phyloP scores from a whole-genome alignment of 176 grass and related monocot species.

The Oryza brachyantha region DNA sequence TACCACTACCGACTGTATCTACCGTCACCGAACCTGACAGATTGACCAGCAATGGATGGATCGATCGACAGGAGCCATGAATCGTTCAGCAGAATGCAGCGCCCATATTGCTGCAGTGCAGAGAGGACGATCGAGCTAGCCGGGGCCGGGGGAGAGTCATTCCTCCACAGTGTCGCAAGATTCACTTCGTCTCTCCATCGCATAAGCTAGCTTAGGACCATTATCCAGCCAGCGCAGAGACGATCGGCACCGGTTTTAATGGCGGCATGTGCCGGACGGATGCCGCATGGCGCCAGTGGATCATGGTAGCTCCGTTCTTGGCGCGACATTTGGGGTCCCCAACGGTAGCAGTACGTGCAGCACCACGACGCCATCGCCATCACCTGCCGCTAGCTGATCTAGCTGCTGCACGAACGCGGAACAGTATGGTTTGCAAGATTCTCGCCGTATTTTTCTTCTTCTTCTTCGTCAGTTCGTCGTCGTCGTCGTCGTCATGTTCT shows the following conservation, averaged over 20 bases:
- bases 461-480: background rate
- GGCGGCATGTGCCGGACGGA: background rate
- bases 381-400: too few species aligned
- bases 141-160: too few species aligned
- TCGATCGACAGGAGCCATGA: background rate
- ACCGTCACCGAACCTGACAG: background rate
- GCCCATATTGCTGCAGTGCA: too few species aligned
- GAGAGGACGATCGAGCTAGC: too few species aligned
- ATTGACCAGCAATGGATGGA: background rate
- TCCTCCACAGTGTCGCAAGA: background rate
- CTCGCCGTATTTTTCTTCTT: background rate
- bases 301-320: too few species aligned
- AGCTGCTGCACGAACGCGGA: background rate
- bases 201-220: too few species aligned
- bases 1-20: background rate
- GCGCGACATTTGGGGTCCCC: background rate
- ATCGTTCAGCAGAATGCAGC: background rate
- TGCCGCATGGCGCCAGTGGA: too few species aligned
- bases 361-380: background rate
- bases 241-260: background rate
- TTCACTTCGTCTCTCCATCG: too few species aligned
- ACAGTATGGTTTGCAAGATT: background rate
- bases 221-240: background rate
- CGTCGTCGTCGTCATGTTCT: background rate
- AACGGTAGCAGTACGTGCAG: too few species aligned